phyloP scores from a whole-genome alignment of 139 green algal genomes.

The Chlamydomonas asymmetrica region DNA sequence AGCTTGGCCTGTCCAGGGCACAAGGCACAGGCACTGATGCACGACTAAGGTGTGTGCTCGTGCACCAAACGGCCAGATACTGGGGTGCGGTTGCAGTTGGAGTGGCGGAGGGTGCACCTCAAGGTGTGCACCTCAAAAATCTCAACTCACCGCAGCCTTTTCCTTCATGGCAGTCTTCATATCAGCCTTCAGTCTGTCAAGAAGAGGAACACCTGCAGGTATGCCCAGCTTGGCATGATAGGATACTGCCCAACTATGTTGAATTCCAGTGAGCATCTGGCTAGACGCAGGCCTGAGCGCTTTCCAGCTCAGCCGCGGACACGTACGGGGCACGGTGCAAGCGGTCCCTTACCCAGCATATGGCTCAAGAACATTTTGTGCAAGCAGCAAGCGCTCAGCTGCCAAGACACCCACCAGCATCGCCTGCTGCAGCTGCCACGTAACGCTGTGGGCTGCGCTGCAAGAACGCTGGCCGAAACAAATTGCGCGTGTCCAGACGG shows the following conservation, averaged over 20 bases:
- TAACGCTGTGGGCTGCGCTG: too few species aligned
- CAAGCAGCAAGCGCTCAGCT: too few species aligned
- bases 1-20: conserved; percentile 32
- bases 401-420: too few species aligned
- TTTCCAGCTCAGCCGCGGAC: too few species aligned
- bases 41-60: background rate
- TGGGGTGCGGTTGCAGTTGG: background rate
- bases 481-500: too few species aligned
- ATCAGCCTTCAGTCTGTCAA: conserved; percentile 34
- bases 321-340: too few species aligned
- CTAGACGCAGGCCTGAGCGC: too few species aligned
- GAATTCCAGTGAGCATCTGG: background rate
- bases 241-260: background rate
- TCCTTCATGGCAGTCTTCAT: conserved; percentile 54
- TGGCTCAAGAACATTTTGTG: too few species aligned
- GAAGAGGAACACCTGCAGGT: background rate
- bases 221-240: background rate
- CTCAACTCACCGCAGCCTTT: conserved; percentile 23
- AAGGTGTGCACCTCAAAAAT: background rate
- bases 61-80: background rate
- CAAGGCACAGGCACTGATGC: too few species aligned
- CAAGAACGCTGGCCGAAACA: too few species aligned
- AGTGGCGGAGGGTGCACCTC: background rate
- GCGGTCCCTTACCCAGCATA: too few species aligned
- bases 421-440: too few species aligned